phyloP scores from a whole-genome alignment of 139 green algal species.

The Dunaliella primolecta region DNA sequence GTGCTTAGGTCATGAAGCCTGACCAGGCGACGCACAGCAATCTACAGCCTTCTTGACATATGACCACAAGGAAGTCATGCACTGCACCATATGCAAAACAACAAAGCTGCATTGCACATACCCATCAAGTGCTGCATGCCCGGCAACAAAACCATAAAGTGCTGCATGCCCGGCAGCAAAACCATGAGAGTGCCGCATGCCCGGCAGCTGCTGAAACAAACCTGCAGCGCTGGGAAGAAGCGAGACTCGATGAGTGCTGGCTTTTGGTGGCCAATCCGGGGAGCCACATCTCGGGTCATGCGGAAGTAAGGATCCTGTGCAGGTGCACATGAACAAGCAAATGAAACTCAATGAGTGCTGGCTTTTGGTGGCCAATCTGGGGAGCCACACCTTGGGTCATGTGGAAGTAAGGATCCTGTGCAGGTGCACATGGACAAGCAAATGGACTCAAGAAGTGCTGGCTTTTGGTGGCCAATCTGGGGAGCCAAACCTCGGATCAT shows the following conservation, averaged over 20 bases:
- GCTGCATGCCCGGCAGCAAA: too few relatives aligned
- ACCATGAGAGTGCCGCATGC: too few relatives aligned
- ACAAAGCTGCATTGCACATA: too few relatives aligned
- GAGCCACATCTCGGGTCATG: constrained; percentile 92
- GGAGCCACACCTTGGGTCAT: constrained; percentile 92
- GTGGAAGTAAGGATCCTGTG: constrained; percentile 88
- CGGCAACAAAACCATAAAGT: too few relatives aligned
- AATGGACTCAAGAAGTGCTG: constrained; percentile 87
- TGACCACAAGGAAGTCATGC: too few relatives aligned
- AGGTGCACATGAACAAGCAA: constrained; percentile 58
- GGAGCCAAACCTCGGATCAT: constrained; percentile 92
- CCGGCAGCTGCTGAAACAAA: too few relatives aligned
- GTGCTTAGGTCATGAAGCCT: too few relatives aligned
- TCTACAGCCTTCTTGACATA: too few relatives aligned
- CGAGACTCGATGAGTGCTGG: constrained; percentile 85
- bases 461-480: constrained; percentile 84
- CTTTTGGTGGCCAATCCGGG: constrained; percentile 84
- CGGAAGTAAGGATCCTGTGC: constrained; percentile 88
- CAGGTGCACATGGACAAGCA: constrained; percentile 38
- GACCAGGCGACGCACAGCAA: too few relatives aligned
- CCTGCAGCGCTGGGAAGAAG: constrained; percentile 91
- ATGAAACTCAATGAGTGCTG: constrained; percentile 83
- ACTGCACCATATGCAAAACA: too few relatives aligned
- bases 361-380: constrained; percentile 84
- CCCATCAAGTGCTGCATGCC: too few relatives aligned